A percentile compares a stretch with the other conserved stretches of the same genome.
Evolutionary conservation across 805 yeast species (phyloP).

Genomic region (Yamadazyma ubonensis): DNA sequence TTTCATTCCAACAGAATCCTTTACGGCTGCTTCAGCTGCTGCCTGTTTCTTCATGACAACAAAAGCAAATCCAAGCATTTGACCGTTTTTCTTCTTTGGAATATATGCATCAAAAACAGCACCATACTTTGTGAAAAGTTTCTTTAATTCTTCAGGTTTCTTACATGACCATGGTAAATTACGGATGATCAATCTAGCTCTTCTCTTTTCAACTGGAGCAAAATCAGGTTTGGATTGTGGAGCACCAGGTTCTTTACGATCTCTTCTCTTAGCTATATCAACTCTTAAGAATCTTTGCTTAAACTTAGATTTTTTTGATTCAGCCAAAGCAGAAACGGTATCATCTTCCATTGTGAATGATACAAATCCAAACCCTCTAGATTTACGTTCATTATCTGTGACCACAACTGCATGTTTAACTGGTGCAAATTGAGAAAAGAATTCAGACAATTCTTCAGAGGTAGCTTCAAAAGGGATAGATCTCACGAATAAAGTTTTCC

Average conservation of each 20-base stretch:
- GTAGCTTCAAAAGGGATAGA: slow-evolving; percentile 80
- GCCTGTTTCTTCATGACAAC: slow-evolving; percentile 80
- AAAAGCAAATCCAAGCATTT: slow-evolving; percentile 93
- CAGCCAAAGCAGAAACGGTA: slow-evolving; percentile 68
- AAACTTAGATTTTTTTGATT: slow-evolving; percentile 64
- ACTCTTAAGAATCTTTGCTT: slow-evolving; percentile 66
- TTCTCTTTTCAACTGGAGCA: slow-evolving; percentile 64
- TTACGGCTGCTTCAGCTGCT: slow-evolving; percentile 79
- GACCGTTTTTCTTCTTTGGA: slow-evolving; percentile 84
- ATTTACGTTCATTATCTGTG: slow-evolving; percentile 67
- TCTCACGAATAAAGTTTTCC: slow-evolving; percentile 79
- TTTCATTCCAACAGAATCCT: slow-evolving; percentile 68
- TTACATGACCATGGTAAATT: slow-evolving; percentile 96
- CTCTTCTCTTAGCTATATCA: slow-evolving; percentile 91
- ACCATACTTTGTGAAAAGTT: slow-evolving; percentile 73
- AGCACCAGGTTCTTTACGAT: slow-evolving; percentile 49
- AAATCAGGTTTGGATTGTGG: slow-evolving; percentile 10
- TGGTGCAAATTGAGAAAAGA: slow-evolving; percentile 89
- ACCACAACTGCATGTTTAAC: slow-evolving; percentile 94
- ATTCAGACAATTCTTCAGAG: slow-evolving; percentile 76
- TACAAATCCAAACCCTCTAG: slow-evolving; percentile 95
- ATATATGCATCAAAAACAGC: slow-evolving; percentile 84
- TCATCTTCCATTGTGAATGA: slow-evolving; percentile 85
- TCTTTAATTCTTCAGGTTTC: slow-evolving; percentile 67
- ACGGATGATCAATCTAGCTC: slow-evolving; percentile 83